phyloP scores from a whole-genome alignment of 305 asterid genomes.

The Fraxinus platypoda region DNA sequence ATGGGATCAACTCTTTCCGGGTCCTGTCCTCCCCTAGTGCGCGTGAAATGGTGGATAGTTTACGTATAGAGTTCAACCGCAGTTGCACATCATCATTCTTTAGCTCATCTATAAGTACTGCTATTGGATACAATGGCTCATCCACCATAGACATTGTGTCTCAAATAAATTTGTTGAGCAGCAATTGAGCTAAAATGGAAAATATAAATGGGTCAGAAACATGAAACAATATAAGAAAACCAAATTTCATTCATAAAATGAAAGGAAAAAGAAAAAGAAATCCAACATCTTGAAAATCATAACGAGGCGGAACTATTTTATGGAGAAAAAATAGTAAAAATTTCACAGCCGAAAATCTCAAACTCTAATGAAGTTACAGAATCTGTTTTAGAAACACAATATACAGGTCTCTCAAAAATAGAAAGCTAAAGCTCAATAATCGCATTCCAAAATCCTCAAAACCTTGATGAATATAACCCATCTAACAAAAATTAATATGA shows the following conservation, averaged over 20 bases:
- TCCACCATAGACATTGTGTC: constrained; percentile 78
- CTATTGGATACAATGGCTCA: constrained; percentile 91
- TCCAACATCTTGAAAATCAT: constrained; percentile 7
- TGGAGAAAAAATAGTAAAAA: constrained; percentile 1
- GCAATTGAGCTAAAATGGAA: constrained; percentile 19
- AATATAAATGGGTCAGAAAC: constrained; percentile 9
- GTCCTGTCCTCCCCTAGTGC: constrained; percentile 97
- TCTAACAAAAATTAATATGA: neutral
- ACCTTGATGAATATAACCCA: neutral
- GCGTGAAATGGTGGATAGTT: constrained; percentile 85
- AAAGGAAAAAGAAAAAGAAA: neutral
- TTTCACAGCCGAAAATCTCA: constrained; percentile 13
- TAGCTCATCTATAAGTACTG: constrained; percentile 84
- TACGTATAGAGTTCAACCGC: constrained; percentile 73
- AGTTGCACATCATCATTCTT: constrained; percentile 86
- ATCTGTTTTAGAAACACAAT: neutral
- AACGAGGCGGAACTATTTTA: neutral
- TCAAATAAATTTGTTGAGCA: constrained; percentile 14
- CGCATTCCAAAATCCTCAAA: constrained; percentile 11
- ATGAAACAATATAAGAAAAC: neutral
- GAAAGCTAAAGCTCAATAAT: neutral
- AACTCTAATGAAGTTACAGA: neutral
- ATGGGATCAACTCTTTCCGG: constrained; percentile 81
- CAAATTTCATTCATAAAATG: neutral
- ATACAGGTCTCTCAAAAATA: neutral